These are phyloP conservation scores for Biscogniauxia sp. DNA, from an alignment of 2,329 filamentous ascomycete species.

Conservation along the genomic window DNA sequence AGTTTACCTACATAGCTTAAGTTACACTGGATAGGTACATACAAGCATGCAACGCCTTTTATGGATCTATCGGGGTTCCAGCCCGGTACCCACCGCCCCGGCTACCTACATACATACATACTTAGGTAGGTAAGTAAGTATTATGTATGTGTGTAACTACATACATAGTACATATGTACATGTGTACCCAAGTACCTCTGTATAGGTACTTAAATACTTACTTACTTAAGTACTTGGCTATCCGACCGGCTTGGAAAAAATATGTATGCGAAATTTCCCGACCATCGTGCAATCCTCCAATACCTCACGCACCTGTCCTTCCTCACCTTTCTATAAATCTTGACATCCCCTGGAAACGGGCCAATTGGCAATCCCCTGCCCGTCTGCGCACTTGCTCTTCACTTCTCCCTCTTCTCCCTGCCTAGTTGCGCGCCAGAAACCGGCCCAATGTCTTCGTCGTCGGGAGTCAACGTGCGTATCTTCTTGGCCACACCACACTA, in stretches of 20 bases:
- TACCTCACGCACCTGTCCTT: slow-evolving; percentile 12
- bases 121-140: too few species aligned
- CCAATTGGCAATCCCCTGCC: slow-evolving; percentile 45
- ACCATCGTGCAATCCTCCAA: slow-evolving; percentile 12
- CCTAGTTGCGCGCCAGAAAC: slow-evolving; percentile 44
- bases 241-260: slow-evolving; percentile 16
- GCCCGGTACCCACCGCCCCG: not conserved
- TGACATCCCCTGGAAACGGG: slow-evolving; percentile 28
- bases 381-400: slow-evolving; percentile 29
- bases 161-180: too few species aligned
- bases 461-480: slow-evolving; percentile 66
- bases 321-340: slow-evolving; percentile 2
- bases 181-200: slow-evolving; percentile 2
- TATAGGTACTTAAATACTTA: too few species aligned
- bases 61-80: not conserved
- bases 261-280: slow-evolving; percentile 39
- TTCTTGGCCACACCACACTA: not conserved
- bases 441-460: slow-evolving; percentile 59
- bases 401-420: slow-evolving; percentile 25
- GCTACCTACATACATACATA: too few species aligned
- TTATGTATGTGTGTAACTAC: too few species aligned
- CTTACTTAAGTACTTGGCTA: too few species aligned
- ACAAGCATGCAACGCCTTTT: not conserved
- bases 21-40: not conserved
- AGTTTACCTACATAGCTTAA: too few species aligned